phyloP scores from a whole-genome alignment of 176 grass and related monocot species.

The Tuctoria greenei region DNA sequence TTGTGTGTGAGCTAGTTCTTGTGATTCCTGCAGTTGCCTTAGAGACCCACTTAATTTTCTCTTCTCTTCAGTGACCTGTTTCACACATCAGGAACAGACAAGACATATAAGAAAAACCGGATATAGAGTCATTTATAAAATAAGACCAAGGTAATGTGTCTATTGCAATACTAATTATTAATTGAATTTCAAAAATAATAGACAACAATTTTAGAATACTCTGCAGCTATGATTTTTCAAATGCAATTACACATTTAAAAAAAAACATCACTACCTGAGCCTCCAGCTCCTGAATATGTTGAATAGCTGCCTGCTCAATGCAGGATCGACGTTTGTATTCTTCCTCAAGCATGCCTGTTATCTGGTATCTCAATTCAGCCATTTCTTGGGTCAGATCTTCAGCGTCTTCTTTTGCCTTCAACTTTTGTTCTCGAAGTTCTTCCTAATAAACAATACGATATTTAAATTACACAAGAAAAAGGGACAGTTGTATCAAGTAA shows the following conservation, averaged over 20 bases:
- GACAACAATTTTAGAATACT: not conserved
- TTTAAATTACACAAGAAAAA: constrained; percentile 10
- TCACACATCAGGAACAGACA: constrained; percentile 18
- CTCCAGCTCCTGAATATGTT: constrained; percentile 88
- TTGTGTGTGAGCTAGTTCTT: constrained; percentile 56
- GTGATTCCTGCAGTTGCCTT: constrained; percentile 61
- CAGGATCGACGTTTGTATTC: constrained; percentile 91
- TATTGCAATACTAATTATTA: not conserved
- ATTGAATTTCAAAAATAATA: not conserved
- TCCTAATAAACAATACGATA: constrained; percentile 56
- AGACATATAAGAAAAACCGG: not conserved
- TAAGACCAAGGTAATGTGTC: not conserved
- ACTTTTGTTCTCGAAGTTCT: constrained; percentile 85
- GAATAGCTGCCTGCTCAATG: constrained; percentile 94
- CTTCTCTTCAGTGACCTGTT: constrained; percentile 67
- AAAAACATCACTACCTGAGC: constrained; percentile 62
- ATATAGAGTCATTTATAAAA: not conserved
- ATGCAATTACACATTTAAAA: not conserved
- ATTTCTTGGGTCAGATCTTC: constrained; percentile 99
- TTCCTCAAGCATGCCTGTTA: constrained; percentile 95
- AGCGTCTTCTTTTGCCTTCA: constrained; percentile 91
- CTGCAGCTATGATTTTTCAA: not conserved
- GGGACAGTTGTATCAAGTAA: not conserved
- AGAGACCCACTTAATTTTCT: constrained; percentile 54
- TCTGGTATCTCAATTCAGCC: constrained; percentile 95